Conservation (phyloP, 768 basidiomycete genomes). For the Phlebiopsis flavidoalba region DNA sequence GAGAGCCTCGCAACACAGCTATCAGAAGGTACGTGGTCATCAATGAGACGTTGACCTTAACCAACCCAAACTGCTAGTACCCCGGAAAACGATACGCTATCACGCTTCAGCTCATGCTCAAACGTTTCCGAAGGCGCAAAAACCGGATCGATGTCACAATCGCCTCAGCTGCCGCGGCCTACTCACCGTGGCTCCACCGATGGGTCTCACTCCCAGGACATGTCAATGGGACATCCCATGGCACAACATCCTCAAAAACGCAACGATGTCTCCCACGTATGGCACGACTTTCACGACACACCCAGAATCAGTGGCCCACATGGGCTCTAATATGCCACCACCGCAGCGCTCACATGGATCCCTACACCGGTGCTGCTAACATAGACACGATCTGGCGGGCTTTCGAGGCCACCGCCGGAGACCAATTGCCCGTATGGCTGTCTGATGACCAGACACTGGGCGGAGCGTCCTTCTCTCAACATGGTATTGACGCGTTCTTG, state of each 20-base stretch:
- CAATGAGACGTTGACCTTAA: constrained; percentile 3
- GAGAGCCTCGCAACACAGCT: constrained; percentile 74
- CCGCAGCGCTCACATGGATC: constrained; percentile 15
- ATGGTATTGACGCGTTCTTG: constrained; percentile 84
- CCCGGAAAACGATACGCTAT: constrained; percentile 90
- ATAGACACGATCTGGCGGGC: constrained; percentile 73
- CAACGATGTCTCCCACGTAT: constrained; percentile 56
- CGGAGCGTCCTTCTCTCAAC: constrained; percentile 68
- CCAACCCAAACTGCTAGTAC: constrained; percentile 44
- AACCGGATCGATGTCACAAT: constrained; percentile 49
- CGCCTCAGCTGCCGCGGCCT: constrained; percentile 53
- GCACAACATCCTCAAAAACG: constrained; percentile 11
- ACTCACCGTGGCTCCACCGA: constrained; percentile 43
- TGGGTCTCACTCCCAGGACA: constrained; percentile 25
- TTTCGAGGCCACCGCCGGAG: constrained; percentile 64
- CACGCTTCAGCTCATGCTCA: constrained; percentile 86
- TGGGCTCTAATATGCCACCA: constrained; percentile 24
- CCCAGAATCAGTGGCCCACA: constrained; percentile 28
- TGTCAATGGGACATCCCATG: constrained; percentile 36
- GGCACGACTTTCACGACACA: constrained; percentile 34
- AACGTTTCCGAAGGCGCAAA: constrained; percentile 64
- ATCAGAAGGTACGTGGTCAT: constrained; percentile 56
- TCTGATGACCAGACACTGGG: constrained; percentile 76
- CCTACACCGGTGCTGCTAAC: constrained; percentile 22
- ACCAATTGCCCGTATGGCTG: constrained; percentile 82